Conservation (phyloP, 805 yeast genomes). For the Lipomyces anomalus region DNA sequence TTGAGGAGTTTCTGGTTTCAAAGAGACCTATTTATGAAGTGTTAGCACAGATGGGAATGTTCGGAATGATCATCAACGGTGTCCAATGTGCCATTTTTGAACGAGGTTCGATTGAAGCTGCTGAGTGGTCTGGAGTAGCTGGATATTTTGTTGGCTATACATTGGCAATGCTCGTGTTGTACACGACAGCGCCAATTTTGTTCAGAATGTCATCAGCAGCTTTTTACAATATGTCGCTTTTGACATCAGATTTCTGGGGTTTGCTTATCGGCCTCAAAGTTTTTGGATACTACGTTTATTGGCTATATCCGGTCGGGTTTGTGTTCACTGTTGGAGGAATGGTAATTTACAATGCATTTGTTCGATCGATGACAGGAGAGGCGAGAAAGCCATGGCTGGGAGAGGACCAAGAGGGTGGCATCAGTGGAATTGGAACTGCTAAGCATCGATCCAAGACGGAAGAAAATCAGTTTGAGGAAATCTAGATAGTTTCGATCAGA, state of each 20-base stretch:
- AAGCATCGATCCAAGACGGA: conserved; percentile 1
- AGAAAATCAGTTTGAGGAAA: not conserved
- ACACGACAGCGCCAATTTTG: conserved; percentile 40
- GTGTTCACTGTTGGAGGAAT: conserved; percentile 40
- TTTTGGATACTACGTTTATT: conserved; percentile 41
- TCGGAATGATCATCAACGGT: conserved; percentile 40
- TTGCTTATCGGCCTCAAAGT: conserved; percentile 40
- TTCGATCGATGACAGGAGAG: conserved; percentile 36
- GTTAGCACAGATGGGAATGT: conserved; percentile 41
- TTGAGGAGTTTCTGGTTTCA: conserved; percentile 42
- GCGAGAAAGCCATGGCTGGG: conserved; percentile 42
- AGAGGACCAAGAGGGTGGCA: conserved; percentile 31
- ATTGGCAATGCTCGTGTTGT: conserved; percentile 37
- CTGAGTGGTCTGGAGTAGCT: conserved; percentile 39
- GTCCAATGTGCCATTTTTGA: conserved; percentile 43
- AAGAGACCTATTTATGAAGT: conserved; percentile 43
- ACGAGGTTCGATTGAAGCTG: conserved; percentile 34
- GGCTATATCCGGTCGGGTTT: conserved; percentile 45
- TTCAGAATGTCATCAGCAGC: conserved; percentile 45
- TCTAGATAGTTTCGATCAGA: not conserved
- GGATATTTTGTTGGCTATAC: conserved; percentile 43
- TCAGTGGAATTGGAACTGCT: conserved; percentile 33
- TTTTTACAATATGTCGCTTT: conserved; percentile 40
- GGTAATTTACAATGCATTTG: conserved; percentile 37
- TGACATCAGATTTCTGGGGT: conserved; percentile 45